Base-by-base conservation (phyloP, 768 basidiomycete species). In the Mycena pura region DNA sequence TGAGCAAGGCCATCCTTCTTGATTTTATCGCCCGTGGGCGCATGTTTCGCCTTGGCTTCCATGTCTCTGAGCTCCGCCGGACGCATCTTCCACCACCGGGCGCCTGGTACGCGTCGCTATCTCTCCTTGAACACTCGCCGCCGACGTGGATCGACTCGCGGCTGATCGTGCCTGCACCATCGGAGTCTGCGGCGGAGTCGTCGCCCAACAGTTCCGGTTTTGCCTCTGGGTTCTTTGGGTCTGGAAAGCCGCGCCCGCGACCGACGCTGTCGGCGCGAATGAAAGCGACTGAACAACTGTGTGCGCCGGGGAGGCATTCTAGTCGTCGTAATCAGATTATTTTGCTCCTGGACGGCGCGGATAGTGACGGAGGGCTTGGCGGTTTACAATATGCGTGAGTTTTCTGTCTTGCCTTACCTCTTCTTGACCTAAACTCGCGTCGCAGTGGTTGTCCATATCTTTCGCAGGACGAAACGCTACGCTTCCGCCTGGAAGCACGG, bases 1-100 rank as follows among this genome's bases (percentile, higher is more conserved):
- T 90, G 14, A 79, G 84, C 22, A 82, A 82, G 57, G 57, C 74
- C 19, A 81, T 90, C 36, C 67, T 63, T 6, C 68, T 89, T 17
- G 89, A 92, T 60, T 91, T 91, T 60, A 87, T 91, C 54, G 88
- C 89, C 6, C 70, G 81, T 66, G 76, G 81, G 47, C 81, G 88
- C 3, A 77, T 88, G 76, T 89, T 86, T 85, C 67, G 72, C n/a
- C 66, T 87, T 19, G 67, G 68, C 4, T 88, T 88, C 66, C 41
- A 72, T 31, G 67, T 75, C 9, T 63, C 60, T 0, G 60, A 76
- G 19, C 44, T 28, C 38, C 49, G 53, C 9, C 55, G 65, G 3
- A 43, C 54, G 27, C 14, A 29, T 14, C 25, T 47, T 32, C 59
- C 50, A 2, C 28, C 63, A 11, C 60, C 58, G 10, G 66, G 67